Conservation (phyloP, 345 rosid genomes). For the Linum trigynum region DNA sequence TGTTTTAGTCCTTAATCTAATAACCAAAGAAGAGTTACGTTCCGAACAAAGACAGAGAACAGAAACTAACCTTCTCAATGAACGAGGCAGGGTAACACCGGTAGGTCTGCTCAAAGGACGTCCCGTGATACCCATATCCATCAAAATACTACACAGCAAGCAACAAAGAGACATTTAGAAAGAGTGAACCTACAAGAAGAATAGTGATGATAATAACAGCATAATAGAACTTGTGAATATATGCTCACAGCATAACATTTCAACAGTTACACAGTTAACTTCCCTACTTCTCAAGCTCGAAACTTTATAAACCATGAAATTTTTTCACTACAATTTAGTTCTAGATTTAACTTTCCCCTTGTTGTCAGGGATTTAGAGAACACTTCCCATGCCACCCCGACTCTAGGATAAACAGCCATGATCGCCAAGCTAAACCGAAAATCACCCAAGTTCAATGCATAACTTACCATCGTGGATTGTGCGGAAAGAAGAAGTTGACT, state of each 20-base stretch:
- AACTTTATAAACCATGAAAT: not conserved
- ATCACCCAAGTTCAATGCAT: not conserved
- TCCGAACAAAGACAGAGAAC: not conserved
- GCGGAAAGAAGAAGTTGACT: not conserved
- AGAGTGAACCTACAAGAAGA: not conserved
- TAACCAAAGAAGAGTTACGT: not conserved
- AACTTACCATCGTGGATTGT: not conserved
- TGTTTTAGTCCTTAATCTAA: not conserved
- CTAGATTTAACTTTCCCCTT: not conserved
- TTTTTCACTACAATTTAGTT: not conserved
- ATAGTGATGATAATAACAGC: not conserved
- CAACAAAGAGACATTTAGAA: not conserved
- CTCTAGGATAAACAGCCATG: not conserved
- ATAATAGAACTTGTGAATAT: not conserved
- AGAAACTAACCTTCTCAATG: slow-evolving; percentile 70
- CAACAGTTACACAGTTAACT: not conserved
- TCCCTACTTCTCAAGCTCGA: not conserved
- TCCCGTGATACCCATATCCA: slow-evolving; percentile 85
- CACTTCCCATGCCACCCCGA: not conserved
- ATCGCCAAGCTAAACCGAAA: not conserved
- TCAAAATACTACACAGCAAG: slow-evolving; percentile 53
- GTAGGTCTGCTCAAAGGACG: slow-evolving; percentile 94
- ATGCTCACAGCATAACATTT: not conserved
- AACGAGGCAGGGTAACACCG: slow-evolving; percentile 97
- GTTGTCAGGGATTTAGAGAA: not conserved